Evolutionary conservation across 257 asterid genomes (phyloP).

Genomic region (Hygrophila difformis): DNA sequence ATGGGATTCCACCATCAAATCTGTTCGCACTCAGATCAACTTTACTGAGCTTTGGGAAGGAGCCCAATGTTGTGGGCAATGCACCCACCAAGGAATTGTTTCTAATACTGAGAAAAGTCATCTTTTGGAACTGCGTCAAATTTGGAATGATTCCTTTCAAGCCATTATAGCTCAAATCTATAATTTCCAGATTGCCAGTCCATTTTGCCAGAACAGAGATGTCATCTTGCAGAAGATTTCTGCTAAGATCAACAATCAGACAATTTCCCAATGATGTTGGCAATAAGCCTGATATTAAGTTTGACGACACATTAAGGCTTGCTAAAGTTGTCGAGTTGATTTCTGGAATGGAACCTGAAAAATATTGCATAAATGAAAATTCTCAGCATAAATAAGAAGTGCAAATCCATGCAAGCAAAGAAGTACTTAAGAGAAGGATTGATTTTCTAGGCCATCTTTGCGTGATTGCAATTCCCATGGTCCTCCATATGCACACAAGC

Average conservation of each 20-base stretch:
- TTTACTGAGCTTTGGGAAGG: slow-evolving; percentile 24
- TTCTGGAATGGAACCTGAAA: slow-evolving; percentile 14
- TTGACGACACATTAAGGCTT: slow-evolving; percentile 55
- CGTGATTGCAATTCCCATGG: too few relatives aligned
- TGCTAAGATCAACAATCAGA: slow-evolving; percentile 48
- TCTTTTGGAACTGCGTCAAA: slow-evolving; percentile 37
- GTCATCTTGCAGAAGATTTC: slow-evolving; percentile 41
- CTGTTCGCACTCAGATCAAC: slow-evolving; percentile 64
- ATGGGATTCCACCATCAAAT: slow-evolving; percentile 50
- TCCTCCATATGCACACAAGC: too few relatives aligned
- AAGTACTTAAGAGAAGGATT: too few relatives aligned
- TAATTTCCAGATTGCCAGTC: slow-evolving; percentile 45
- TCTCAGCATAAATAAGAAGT: too few relatives aligned
- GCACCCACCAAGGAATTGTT: slow-evolving; percentile 55
- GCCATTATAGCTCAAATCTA: slow-evolving; percentile 65
- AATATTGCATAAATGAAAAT: too few relatives aligned
- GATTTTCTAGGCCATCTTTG: too few relatives aligned
- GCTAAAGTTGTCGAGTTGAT: slow-evolving; percentile 54
- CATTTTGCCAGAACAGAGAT: slow-evolving; percentile 37
- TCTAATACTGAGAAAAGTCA: slow-evolving; percentile 36
- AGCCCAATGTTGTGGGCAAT: slow-evolving; percentile 33
- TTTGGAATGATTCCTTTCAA: slow-evolving; percentile 52
- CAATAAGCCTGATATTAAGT: slow-evolving; percentile 46
- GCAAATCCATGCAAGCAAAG: too few relatives aligned
- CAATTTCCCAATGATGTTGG: slow-evolving; percentile 62